Evolutionary conservation across 768 basidiomycete genomes (phyloP).

Genomic region (Suillus brevipes): DNA sequence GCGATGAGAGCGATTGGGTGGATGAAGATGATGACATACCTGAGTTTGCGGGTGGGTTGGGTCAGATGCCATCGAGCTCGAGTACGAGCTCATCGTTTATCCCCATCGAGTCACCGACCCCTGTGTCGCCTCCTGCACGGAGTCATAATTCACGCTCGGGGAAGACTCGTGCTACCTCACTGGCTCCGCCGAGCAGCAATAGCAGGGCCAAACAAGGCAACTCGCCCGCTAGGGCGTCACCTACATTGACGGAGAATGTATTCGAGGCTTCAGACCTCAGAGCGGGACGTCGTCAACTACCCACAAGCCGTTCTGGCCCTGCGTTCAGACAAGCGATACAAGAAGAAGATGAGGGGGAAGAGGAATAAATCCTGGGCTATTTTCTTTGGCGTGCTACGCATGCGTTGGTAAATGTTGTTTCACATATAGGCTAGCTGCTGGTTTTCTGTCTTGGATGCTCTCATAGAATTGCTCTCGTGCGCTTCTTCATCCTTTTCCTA

Average conservation of each 20-base stretch:
- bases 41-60: conserved; percentile 76
- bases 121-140: conserved; percentile 50
- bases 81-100: conserved; percentile 25
- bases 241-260: conserved; percentile 52
- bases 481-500: conserved; percentile 6
- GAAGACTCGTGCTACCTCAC: conserved; percentile 28
- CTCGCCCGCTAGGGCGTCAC: conserved; percentile 60
- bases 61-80: conserved; percentile 47
- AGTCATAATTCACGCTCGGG: conserved; percentile 42
- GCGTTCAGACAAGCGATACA: conserved; percentile 74
- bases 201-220: conserved; percentile 51
- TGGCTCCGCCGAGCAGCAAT: conserved; percentile 26
- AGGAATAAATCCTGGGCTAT: conserved; percentile 41
- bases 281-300: conserved; percentile 66
- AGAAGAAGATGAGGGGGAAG: conserved; percentile 86
- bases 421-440: conserved; percentile 8
- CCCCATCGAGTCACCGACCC: conserved; percentile 40
- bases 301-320: conserved; percentile 64
- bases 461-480: conserved; percentile 13
- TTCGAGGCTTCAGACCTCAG: conserved; percentile 53
- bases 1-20: conserved; percentile 87
- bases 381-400: conserved; percentile 1
- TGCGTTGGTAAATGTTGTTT: conserved; percentile 1
- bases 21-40: conserved; percentile 80
- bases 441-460: conserved; percentile 16